Evolutionary conservation across 768 basidiomycete species (phyloP), one percentile per base, ranked within the genome.

Genomic region (Omphalotus guepiniiformis): DNA sequence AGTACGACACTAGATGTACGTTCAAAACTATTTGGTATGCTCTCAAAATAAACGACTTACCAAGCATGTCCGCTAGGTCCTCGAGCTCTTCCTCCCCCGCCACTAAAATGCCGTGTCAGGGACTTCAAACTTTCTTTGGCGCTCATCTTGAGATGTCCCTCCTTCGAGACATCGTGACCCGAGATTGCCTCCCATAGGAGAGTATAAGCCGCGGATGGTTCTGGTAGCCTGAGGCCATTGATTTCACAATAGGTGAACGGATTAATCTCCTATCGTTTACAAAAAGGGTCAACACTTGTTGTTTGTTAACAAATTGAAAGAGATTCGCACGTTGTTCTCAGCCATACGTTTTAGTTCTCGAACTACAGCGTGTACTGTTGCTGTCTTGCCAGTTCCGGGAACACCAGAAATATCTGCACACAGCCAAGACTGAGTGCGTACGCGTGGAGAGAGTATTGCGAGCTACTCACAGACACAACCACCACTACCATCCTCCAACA

Each of bases 341-440:
- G 93, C 93, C 81, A 94, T 89, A 30, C 84, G 75, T 59, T 91
- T 93, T 9, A 98, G 73, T 60, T 95, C 90, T 29, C 89, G 78
- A 26, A 98, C 80, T 21, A 96, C 86, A 1, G 88, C 88, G 57
- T 97, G 94, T 0, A 98, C 93, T 0, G 96, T 98, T 0, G 96
- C 96, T 1, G 96, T 99, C 68, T 98, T 99, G 7, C 96, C 95
- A 2, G 95, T 98, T 6, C 96, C 95, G n/a, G 95, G 96, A 6
- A 97, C 93, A 7, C 96, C 95, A 6, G 94, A 93, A 39, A 98
- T 96, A 65, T 98, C 94, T 97, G 45, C 12, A 27, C 35, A 23
- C 12, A 2, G 34, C 28, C 12, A 28, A 4, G 6, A 45, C 42
- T 54, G 21, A 53, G 36, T 38, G 37, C 52, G 46, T 16, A 4